Base-by-base conservation (phyloP, 352 stramenopile genomes). In the Thraustochytrium sp. region DNA sequence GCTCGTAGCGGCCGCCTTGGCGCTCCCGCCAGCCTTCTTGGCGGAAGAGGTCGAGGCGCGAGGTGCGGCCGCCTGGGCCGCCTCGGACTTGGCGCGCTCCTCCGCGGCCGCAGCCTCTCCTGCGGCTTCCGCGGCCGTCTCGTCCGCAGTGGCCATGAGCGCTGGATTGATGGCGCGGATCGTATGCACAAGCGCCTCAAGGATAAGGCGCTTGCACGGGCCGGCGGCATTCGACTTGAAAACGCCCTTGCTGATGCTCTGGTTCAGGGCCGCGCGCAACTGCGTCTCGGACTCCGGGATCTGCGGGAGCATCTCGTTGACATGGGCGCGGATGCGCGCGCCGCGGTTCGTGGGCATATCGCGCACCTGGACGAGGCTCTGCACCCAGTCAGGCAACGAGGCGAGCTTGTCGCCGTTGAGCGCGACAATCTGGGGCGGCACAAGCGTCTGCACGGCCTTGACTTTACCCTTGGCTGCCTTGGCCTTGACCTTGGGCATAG, bases 171-270 rank as follows among this genome's bases (percentile, higher is more conserved):
- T 34, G 21, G 40, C 34, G 16, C 48, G 18, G 44, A 64, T 18
- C 13, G 31, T 36, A 23, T 21, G 2, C 23, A 75, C 11, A 11
- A 75, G 37, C 26, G 40, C 34, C 36, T 51, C 62, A 11, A 75
- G 62, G n/a, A 54, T 54, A 5, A 75, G 23, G 9, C 74, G 74
- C 56, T 82, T 82, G 74, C 74, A 76, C 29, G 74, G 74, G 36
- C 74, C 74, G 5, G 74, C 74, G 5, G 74, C 74, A 31, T 82
- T 82, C 31, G 74, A 82, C 38, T 82, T 82, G 74, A 82, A 82
- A 26, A 82, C 74, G 23, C 74, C 74, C 18, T 51, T 18, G 2
- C 11, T 61, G 9, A 82, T 82, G 51, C n/a, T 75, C 38, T 55
- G 26, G 48, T 54, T 29, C 38, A 75, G n/a, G 36, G 29, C 34